Percentiles rank a stretch among this genome's conserved stretches.
These are phyloP conservation scores for Capsicum baccatum DNA, from an alignment of 257 asterid species.

Conservation along the genomic window DNA sequence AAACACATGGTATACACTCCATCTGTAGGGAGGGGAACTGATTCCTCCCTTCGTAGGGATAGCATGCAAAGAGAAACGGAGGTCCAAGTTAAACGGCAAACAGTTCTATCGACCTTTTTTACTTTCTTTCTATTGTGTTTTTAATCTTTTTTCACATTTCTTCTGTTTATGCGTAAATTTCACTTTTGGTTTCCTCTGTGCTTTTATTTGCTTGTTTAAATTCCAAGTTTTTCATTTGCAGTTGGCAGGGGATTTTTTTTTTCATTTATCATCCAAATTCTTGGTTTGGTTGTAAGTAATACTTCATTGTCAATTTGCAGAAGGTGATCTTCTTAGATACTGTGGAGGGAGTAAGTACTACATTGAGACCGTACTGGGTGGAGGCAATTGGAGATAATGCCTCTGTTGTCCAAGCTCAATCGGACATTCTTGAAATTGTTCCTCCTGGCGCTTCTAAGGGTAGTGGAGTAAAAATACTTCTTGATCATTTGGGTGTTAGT, in stretches of 20 bases:
- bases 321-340: conserved; percentile 88
- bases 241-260: background rate
- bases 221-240: conserved; percentile 11
- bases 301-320: conserved; percentile 45
- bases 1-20: background rate
- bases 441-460: conserved; percentile 95
- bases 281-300: conserved; percentile 19
- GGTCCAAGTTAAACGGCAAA: conserved; percentile 2
- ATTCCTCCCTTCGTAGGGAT: background rate
- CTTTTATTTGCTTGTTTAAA: background rate
- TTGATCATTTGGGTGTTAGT: conserved; percentile 84
- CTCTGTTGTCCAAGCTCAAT: conserved; percentile 90
- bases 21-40: background rate
- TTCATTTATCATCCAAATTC: background rate
- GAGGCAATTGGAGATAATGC: conserved; percentile 77
- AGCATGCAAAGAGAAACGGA: background rate
- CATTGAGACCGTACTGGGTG: conserved; percentile 88
- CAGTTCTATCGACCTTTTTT: background rate
- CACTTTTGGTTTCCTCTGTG: conserved; percentile 8
- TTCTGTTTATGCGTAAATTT: background rate
- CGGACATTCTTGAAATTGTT: conserved; percentile 95
- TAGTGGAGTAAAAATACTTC: conserved; percentile 79
- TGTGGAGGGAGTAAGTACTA: conserved; percentile 71
- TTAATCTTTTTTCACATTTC: background rate
- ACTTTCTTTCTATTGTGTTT: background rate